Conservation (phyloP, 2,329 filamentous ascomycete genomes). For the Fusarium chuoi region DNA sequence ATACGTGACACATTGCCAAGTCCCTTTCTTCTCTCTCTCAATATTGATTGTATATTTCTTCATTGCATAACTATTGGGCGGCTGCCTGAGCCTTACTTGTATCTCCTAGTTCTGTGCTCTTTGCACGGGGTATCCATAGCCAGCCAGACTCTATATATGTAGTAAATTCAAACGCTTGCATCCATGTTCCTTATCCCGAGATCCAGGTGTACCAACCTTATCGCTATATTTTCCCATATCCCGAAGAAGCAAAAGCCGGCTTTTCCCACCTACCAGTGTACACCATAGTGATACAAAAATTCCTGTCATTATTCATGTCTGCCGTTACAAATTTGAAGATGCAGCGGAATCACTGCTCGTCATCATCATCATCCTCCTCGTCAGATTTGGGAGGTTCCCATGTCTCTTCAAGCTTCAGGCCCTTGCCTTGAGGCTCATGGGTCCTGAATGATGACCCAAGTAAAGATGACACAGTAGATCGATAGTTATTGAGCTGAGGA, state of each 20-base stretch:
- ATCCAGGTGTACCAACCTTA: conserved; percentile 17
- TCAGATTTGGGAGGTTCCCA: conserved; percentile 76
- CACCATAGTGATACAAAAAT: conserved; percentile 31
- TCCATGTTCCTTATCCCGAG: conserved; percentile 16
- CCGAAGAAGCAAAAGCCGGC: background rate
- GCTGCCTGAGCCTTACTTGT: conserved; percentile 17
- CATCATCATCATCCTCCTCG: conserved; percentile 63
- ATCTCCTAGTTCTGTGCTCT: conserved; percentile 25
- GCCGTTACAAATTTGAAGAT: background rate
- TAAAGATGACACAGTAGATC: conserved; percentile 64
- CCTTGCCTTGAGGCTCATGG: conserved; percentile 70
- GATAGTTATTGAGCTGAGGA: conserved; percentile 63
- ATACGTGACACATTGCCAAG: background rate
- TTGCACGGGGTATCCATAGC: conserved; percentile 40
- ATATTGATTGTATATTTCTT: conserved; percentile 4
- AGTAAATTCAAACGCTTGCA: conserved; percentile 25
- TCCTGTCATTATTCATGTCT: conserved; percentile 34
- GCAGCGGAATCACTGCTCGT: conserved; percentile 45
- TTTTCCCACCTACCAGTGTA: conserved; percentile 12
- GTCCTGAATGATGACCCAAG: conserved; percentile 60
- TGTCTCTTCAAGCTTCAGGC: conserved; percentile 83
- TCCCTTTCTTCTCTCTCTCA: background rate
- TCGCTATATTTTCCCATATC: conserved; percentile 8
- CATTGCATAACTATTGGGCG: background rate
- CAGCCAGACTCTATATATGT: conserved; percentile 25